Percentiles rank a stretch among this genome's conserved stretches.
These are phyloP conservation scores for Boechera stricta DNA, from an alignment of 345 rosid genomes.

Conservation along the genomic window DNA sequence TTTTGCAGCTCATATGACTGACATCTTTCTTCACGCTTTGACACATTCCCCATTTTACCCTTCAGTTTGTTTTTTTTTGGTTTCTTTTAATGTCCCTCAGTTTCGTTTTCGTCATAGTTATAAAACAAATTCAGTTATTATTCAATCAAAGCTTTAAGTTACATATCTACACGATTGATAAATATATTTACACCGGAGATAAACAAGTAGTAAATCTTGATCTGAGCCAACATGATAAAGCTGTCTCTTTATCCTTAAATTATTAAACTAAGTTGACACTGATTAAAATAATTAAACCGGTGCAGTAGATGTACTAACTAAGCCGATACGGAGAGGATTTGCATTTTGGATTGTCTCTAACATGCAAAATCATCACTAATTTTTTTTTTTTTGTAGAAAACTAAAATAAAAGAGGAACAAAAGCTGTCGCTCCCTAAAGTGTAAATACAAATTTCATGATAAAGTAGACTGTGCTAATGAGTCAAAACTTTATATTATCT, in stretches of 20 bases:
- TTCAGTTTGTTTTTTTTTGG: neutral
- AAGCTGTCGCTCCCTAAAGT: constrained; percentile 38
- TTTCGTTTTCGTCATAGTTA: neutral
- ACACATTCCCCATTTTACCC: constrained; percentile 24
- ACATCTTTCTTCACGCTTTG: constrained; percentile 40
- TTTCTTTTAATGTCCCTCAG: neutral
- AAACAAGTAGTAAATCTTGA: neutral
- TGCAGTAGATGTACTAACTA: constrained; percentile 24
- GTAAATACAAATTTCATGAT: constrained; percentile 13
- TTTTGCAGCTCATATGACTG: constrained; percentile 34
- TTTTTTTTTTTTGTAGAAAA: neutral
- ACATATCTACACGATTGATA: constrained; percentile 11
- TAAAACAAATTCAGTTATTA: neutral
- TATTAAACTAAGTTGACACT: constrained; percentile 23
- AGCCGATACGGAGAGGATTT: constrained; percentile 35
- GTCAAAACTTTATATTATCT: constrained; percentile 28
- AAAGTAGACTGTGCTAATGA: constrained; percentile 32
- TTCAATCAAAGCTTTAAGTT: constrained; percentile 13
- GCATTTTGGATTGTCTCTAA: constrained; percentile 34
- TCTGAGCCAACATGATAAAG: constrained; percentile 17
- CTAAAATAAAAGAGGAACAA: constrained; percentile 27
- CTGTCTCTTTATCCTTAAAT: constrained; percentile 10
- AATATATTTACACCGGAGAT: neutral
- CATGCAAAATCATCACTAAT: constrained; percentile 22
- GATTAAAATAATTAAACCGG: constrained; percentile 24